phyloP scores from a whole-genome alignment of 2,329 filamentous ascomycete genomes.

The Akanthomyces dipterigenus region DNA sequence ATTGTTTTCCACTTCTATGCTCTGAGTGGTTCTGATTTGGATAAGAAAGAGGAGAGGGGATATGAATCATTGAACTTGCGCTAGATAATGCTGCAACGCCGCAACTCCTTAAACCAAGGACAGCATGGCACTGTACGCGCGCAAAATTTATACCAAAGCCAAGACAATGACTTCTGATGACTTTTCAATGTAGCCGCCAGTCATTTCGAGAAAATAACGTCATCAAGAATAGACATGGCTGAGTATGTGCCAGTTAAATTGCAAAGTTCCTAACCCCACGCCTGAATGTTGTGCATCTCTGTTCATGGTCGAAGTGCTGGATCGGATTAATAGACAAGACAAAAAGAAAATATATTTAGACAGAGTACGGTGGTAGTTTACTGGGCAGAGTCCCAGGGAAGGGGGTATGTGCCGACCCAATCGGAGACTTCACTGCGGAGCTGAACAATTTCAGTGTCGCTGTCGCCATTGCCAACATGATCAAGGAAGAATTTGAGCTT shows the following conservation, averaged over 20 bases:
- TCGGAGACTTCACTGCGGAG: constrained; percentile 68
- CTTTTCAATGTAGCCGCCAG: background rate
- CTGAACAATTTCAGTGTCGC: constrained; percentile 64
- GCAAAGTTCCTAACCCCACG: background rate
- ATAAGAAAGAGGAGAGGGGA: background rate
- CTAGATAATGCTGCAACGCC: constrained; percentile 6
- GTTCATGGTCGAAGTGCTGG: background rate
- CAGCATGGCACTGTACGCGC: background rate
- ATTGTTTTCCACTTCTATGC: background rate
- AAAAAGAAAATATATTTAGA: constrained; percentile 9
- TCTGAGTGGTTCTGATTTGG: background rate
- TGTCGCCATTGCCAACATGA: constrained; percentile 60
- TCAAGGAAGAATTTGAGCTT: constrained; percentile 63
- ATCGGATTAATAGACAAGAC: background rate
- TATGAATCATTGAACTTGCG: background rate
- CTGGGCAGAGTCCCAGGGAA: constrained; percentile 54
- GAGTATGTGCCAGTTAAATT: constrained; percentile 4
- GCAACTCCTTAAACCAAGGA: background rate
- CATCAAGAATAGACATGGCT: background rate
- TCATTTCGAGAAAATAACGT: background rate
- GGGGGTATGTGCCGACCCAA: constrained; percentile 68
- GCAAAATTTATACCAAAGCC: no score
- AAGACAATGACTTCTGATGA: background rate
- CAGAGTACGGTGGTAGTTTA: constrained; percentile 16
- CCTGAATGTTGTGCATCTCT: background rate